These are phyloP conservation scores for Linnemannia hyalina DNA, from an alignment of 192 early-diverging fungal species.

Conservation along the genomic window DNA sequence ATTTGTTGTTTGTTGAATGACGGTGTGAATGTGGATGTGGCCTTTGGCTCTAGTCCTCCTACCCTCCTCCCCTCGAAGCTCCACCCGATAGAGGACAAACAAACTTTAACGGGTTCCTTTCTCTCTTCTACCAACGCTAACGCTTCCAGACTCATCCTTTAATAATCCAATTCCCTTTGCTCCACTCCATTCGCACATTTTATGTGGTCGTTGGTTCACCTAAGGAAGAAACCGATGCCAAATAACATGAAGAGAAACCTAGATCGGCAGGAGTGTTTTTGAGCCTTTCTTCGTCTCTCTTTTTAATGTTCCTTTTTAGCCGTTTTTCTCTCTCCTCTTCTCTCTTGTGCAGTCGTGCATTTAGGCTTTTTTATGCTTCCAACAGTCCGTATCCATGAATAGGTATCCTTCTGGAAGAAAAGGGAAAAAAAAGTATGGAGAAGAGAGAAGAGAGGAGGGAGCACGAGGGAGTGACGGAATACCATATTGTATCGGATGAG, in stretches of 20 bases:
- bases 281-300: neutral
- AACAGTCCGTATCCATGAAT: neutral
- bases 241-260: neutral
- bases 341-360: conserved; percentile 1
- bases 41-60: too few species aligned
- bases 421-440: neutral
- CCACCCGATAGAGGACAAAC: neutral
- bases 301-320: neutral
- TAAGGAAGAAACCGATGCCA: neutral
- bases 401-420: neutral
- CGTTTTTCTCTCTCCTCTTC: neutral
- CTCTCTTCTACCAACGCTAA: neutral
- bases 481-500: neutral
- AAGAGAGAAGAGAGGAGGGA: neutral
- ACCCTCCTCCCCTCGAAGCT: neutral
- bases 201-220: neutral
- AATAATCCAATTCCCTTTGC: neutral
- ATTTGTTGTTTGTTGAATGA: too few species aligned
- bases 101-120: neutral
- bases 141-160: neutral
- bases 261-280: neutral
- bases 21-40: too few species aligned
- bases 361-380: conserved; percentile 8
- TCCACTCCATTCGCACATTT: neutral
- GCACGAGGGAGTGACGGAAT: conserved; percentile 1